Percentiles rank a stretch among this genome's conserved stretches.
Evolutionary conservation across 257 asterid species (phyloP).

Genomic region (Verbascum thapsus): DNA sequence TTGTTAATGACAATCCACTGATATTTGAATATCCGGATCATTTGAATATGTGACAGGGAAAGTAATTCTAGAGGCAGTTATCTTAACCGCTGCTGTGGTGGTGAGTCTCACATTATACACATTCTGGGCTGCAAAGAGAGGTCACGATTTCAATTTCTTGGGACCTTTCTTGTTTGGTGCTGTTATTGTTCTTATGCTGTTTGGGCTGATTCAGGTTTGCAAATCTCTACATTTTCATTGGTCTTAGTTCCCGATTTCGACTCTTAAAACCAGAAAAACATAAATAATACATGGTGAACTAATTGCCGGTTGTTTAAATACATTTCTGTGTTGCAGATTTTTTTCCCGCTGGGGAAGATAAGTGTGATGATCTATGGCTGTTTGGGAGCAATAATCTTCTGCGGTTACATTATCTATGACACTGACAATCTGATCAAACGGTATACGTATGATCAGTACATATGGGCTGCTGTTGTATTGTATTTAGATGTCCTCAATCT

Average conservation of each 20-base stretch:
- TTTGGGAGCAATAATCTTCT: conserved; percentile 51
- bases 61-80: conserved; percentile 46
- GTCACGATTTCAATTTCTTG: conserved; percentile 57
- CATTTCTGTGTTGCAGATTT: conserved; percentile 40
- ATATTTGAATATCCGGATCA: neutral
- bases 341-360: conserved; percentile 51
- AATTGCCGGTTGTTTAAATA: no score
- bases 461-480: conserved; percentile 56
- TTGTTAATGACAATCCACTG: neutral
- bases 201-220: conserved; percentile 54
- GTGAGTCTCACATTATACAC: conserved; percentile 63
- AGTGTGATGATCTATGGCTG: conserved; percentile 52
- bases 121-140: conserved; percentile 63
- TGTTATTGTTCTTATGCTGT: conserved; percentile 44
- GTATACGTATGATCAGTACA: conserved; percentile 50
- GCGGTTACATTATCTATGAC: conserved; percentile 60
- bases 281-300: no score
- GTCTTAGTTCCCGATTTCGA: neutral
- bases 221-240: no score
- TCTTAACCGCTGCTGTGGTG: conserved; percentile 52
- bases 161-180: conserved; percentile 64
- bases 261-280: neutral
- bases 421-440: conserved; percentile 65
- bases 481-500: conserved; percentile 60
- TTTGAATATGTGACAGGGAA: conserved; percentile 35